Percentiles rank a stretch among this genome's conserved stretches.
phyloP scores from a whole-genome alignment of 352 stramenopile species.

The Phytophthora podocarpi region DNA sequence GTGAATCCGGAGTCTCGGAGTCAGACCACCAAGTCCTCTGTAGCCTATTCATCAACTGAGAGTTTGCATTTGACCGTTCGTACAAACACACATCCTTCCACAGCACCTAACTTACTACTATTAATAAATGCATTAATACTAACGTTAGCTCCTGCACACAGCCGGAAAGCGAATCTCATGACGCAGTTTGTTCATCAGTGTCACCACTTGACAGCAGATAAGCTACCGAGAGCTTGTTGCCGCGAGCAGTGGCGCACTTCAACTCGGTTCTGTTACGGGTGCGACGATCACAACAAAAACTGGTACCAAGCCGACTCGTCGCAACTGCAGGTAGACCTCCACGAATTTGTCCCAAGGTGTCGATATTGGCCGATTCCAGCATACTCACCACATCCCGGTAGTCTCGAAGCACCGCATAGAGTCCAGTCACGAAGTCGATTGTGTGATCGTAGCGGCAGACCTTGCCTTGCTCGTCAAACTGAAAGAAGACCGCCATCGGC shows the following conservation, averaged over 20 bases:
- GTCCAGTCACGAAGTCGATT: slow-evolving; percentile 29
- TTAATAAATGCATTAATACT: no score
- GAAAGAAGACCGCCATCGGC: slow-evolving; percentile 23
- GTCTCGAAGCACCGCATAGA: slow-evolving; percentile 18
- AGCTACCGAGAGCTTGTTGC: slow-evolving; percentile 25
- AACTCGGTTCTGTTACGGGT: neutral
- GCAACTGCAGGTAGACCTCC: neutral
- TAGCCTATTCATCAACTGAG: no score
- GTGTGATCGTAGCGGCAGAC: slow-evolving; percentile 18
- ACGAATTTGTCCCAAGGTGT: slow-evolving; percentile 18
- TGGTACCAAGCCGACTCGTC: neutral
- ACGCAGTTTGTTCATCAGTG: neutral
- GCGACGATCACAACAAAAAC: neutral
- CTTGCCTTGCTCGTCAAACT: slow-evolving; percentile 38
- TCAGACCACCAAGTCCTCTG: no score
- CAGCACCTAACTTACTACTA: no score
- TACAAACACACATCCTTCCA: no score
- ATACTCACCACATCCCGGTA: slow-evolving; percentile 25
- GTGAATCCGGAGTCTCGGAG: no score
- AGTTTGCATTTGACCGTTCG: no score
- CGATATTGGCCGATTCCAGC: slow-evolving; percentile 27
- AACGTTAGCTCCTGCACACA: no score
- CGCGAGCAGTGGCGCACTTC: neutral
- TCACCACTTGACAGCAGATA: slow-evolving; percentile 27
- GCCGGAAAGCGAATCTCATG: neutral